Evolutionary conservation across 192 early-diverging fungal genomes (phyloP), one percentile per base, ranked within the genome.

Genomic region (Coemansia sp.): DNA sequence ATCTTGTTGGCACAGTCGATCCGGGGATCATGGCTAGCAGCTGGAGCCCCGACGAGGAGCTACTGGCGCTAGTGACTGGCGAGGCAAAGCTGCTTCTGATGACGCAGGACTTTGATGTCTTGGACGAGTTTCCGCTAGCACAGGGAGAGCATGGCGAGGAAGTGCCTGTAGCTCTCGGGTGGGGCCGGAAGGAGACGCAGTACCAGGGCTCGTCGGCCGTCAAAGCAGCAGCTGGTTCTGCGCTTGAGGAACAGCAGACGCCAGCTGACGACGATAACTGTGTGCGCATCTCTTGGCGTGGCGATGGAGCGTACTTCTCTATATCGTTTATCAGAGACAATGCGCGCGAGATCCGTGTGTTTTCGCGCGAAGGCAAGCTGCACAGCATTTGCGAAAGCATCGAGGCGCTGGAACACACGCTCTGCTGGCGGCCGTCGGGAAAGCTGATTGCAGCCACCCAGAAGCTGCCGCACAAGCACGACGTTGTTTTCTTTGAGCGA

Each of bases 161-260:
- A 76, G 80, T 60, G 19, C 86, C 82, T 13, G 89, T 95, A 11
- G 87, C 83, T 22, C 85, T 99, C n/a, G 97, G 97, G 42, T 99
- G 97, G 97, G 97, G 97, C 65, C 89, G 86, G 45, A 93, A 92
- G 58, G 95, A 96, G 72, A 99, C 97, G 11, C 97, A 99, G 69
- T 99, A 97, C 73, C 95, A 97, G 68, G 97, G 97, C 50, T 52
- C 23, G 22, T 52, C 49, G 0, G 49, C 1, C 9, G 9, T 4
- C 3, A 15, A 22, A 9, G 9, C 20, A 15, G 8, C 49, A 25
- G 20, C 22, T 9, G 49, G 23, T 25, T 25, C 49, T 10, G 20
- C 23, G 15, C 49, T 13, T 40, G 38, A 19, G n/a, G 42, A 34
- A 4, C 5, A 42, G 34, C 38, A 32, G 20, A 5, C 15, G 53